Evolutionary conservation across 2,329 filamentous ascomycete species (phyloP).

Genomic region (Arthrinium puccinioides): DNA sequence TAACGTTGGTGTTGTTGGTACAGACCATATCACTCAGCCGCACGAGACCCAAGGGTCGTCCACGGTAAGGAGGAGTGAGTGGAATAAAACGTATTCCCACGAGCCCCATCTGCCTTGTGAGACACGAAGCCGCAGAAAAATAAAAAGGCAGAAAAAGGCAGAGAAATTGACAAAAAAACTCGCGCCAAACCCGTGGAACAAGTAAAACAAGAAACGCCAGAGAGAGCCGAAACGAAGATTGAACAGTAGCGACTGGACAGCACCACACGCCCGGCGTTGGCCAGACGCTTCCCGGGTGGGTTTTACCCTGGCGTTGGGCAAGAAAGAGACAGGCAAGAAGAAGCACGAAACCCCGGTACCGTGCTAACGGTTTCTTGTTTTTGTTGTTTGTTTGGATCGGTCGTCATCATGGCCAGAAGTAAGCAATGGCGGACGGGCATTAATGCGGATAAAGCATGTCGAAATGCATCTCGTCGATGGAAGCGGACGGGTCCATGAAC

Average conservation of each 20-base stretch:
- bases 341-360: neutral
- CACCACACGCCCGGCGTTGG: neutral
- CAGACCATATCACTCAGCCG: no score
- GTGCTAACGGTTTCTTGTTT: neutral
- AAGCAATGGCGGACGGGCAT: neutral
- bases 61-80: neutral
- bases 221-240: neutral
- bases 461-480: slow-evolving; percentile 18
- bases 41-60: no score
- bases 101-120: no score
- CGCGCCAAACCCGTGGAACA: neutral
- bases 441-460: slow-evolving; percentile 17
- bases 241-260: neutral
- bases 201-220: neutral
- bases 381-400: neutral
- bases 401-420: neutral
- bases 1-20: no score
- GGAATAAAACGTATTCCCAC: slow-evolving; percentile 2
- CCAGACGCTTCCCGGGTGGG: no score
- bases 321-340: neutral
- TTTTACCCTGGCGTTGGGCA: no score
- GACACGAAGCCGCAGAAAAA: no score
- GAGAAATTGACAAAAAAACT: neutral
- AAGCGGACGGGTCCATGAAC: slow-evolving; percentile 13
- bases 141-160: no score